Conservation (phyloP, 192 early-diverging fungal genomes). For the Coemansia sp. region DNA sequence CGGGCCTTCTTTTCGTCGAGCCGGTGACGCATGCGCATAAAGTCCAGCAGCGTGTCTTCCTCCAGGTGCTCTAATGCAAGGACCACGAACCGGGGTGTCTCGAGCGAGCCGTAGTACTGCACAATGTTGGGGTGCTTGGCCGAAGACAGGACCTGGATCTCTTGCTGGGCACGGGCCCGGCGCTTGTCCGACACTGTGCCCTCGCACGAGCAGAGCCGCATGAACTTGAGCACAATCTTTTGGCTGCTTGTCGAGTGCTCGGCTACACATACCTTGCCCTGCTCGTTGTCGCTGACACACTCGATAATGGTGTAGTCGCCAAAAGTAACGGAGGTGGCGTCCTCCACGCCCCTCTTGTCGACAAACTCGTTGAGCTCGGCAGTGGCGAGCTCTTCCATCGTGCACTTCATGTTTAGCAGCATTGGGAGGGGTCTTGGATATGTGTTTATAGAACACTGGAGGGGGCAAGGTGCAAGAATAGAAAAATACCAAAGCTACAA, state of each 20-base stretch:
- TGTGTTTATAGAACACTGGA: too few species aligned
- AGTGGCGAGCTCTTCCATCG: too few species aligned
- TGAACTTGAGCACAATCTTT: conserved; percentile 63
- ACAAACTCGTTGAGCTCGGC: too few species aligned
- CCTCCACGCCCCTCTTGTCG: too few species aligned
- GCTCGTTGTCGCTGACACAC: conserved; percentile 41
- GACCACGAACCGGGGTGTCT: conserved; percentile 72
- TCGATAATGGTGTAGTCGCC: conserved; percentile 45
- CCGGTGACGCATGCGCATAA: background rate
- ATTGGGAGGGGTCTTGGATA: too few species aligned
- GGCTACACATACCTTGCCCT: conserved; percentile 47
- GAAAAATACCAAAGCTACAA: too few species aligned
- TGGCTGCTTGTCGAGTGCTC: conserved; percentile 41
- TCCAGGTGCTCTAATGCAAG: conserved; percentile 83
- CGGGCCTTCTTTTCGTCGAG: background rate
- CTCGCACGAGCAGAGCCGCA: conserved; percentile 47
- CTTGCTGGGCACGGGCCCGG: conserved; percentile 69
- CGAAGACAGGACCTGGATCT: conserved; percentile 72
- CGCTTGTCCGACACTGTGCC: conserved; percentile 57
- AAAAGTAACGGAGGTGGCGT: too few species aligned
- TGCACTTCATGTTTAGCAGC: too few species aligned
- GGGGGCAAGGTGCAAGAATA: too few species aligned
- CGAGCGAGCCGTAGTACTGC: conserved; percentile 72
- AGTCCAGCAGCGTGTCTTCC: conserved; percentile 56
- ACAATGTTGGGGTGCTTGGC: conserved; percentile 89